A percentile compares a stretch with the other conserved stretches of the same genome.
These are phyloP conservation scores for Vinca minor DNA, from an alignment of 257 asterid genomes.

Conservation along the genomic window DNA sequence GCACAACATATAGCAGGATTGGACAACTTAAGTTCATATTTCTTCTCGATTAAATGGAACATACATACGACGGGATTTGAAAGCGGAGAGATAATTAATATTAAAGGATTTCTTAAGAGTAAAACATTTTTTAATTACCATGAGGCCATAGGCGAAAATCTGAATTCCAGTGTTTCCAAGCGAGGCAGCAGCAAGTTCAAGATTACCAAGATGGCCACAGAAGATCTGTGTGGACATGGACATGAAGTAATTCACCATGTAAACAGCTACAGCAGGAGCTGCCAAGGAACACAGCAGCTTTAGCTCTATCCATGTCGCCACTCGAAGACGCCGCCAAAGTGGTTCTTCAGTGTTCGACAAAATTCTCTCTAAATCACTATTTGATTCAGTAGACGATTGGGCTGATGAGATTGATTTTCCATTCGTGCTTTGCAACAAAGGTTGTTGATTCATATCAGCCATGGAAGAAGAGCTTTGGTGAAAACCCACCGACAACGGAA, in stretches of 20 bases:
- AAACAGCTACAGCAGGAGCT: slow-evolving; percentile 24
- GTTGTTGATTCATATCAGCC: slow-evolving; percentile 3
- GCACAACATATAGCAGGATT: too few species aligned
- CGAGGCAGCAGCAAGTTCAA: slow-evolving; percentile 22
- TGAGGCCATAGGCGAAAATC: slow-evolving; percentile 22
- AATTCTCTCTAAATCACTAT: slow-evolving; percentile 13
- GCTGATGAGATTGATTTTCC: not conserved
- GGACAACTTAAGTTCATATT: too few species aligned
- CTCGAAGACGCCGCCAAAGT: slow-evolving; percentile 2
- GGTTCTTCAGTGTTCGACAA: slow-evolving; percentile 9
- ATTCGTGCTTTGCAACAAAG: slow-evolving; percentile 2
- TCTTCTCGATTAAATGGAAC: too few species aligned
- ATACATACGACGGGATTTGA: too few species aligned
- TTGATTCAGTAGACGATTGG: slow-evolving; percentile 10
- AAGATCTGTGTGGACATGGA: slow-evolving; percentile 24
- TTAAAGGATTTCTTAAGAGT: too few species aligned
- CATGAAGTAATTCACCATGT: slow-evolving; percentile 25
- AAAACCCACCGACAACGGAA: too few species aligned
- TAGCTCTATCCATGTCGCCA: slow-evolving; percentile 19
- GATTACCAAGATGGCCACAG: slow-evolving; percentile 24
- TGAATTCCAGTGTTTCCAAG: slow-evolving; percentile 24
- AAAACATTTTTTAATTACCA: slow-evolving; percentile 13
- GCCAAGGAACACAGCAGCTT: slow-evolving; percentile 19
- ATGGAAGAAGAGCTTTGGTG: not conserved
- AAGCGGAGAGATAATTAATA: too few species aligned